Evolutionary conservation across 345 rosid genomes (phyloP).

Genomic region (Moricandia arvensis): DNA sequence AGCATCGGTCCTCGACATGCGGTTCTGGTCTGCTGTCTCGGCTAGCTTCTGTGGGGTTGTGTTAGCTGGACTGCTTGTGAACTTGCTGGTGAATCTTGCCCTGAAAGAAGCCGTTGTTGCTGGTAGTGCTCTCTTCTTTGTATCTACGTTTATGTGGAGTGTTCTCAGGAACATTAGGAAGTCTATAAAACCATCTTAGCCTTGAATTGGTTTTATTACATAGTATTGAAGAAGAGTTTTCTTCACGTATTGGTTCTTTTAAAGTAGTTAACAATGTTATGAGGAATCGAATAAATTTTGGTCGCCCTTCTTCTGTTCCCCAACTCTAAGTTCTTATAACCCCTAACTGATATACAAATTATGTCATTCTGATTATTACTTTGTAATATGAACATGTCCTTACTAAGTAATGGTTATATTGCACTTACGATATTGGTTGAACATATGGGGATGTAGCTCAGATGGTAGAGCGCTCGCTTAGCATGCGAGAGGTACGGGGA

Average conservation of each 20-base stretch:
- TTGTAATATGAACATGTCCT: no score
- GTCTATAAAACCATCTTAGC: conserved; percentile 43
- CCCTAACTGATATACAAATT: not conserved
- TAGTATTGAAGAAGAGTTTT: conserved; percentile 12
- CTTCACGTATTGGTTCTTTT: not conserved
- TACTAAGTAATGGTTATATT: no score
- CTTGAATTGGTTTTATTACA: conserved; percentile 1
- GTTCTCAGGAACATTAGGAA: conserved; percentile 62
- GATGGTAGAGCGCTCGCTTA: conserved; percentile 68
- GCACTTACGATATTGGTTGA: no score
- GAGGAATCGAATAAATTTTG: not conserved
- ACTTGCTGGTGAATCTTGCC: conserved; percentile 83
- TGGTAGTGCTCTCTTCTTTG: conserved; percentile 63
- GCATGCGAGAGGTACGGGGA: conserved; percentile 90
- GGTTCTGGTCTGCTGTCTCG: conserved; percentile 74
- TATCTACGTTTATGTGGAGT: conserved; percentile 86
- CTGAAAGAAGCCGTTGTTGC: conserved; percentile 64
- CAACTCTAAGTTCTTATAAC: not conserved
- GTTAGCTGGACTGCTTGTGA: conserved; percentile 77
- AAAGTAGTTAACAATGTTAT: not conserved
- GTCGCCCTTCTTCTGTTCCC: not conserved
- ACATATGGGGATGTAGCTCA: conserved; percentile 31
- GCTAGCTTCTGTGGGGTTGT: conserved; percentile 83
- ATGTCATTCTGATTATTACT: not conserved
- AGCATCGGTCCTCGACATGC: conserved; percentile 87